Evolutionary conservation across 345 rosid genomes (phyloP).

Genomic region (Heritiera littoralis): DNA sequence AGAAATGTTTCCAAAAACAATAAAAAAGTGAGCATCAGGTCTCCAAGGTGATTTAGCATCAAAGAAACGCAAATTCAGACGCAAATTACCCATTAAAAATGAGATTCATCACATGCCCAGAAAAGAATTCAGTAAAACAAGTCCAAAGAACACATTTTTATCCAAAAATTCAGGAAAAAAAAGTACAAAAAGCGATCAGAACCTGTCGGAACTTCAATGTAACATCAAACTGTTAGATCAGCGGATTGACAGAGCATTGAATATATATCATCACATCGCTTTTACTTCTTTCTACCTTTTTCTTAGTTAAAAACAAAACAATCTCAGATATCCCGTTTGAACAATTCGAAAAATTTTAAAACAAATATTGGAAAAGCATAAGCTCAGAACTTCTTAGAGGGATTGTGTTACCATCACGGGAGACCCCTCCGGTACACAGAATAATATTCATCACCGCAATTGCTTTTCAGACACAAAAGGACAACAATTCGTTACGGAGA

Average conservation of each 20-base stretch:
- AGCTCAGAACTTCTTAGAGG: constrained; percentile 76
- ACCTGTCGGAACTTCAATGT: constrained; percentile 54
- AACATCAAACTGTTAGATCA: constrained; percentile 49
- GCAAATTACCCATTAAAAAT: constrained; percentile 50
- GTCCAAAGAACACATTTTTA: neutral
- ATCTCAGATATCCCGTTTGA: neutral
- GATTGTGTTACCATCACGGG: constrained; percentile 7
- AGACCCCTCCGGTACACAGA: constrained; percentile 40
- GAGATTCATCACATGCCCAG: constrained; percentile 37
- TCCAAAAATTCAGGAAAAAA: neutral
- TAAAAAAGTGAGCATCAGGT: constrained; percentile 37
- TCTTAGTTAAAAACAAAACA: no score
- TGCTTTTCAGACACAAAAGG: neutral
- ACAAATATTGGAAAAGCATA: neutral
- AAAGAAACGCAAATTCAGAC: constrained; percentile 38
- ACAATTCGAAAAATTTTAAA: neutral
- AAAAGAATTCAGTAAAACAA: neutral
- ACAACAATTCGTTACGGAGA: no score
- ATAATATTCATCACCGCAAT: constrained; percentile 38
- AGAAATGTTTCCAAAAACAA: neutral
- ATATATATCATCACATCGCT: constrained; percentile 52
- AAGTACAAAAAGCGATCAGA: constrained; percentile 41
- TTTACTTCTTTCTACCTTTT: neutral
- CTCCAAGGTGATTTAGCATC: constrained; percentile 62
- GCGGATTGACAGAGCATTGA: constrained; percentile 58